Percentiles rank a stretch among this genome's conserved stretches.
phyloP scores from a whole-genome alignment of 2,329 filamentous ascomycete species.

The Teratosphaeria destructans region DNA sequence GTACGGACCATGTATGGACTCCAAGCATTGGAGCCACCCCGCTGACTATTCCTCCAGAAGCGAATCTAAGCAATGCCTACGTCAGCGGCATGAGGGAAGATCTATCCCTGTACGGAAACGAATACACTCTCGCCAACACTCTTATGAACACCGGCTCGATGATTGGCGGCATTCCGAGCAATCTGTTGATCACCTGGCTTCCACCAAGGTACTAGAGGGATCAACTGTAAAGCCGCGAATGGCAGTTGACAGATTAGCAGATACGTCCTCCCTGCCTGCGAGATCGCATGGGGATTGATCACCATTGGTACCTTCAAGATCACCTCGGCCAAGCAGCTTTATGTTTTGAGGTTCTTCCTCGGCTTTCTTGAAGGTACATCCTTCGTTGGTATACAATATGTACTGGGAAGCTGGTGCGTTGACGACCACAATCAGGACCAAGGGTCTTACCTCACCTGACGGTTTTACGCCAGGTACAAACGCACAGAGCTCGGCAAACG shows the following conservation, averaged over 20 bases:
- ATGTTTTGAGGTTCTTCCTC: conserved; percentile 30
- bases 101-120: conserved; percentile 27
- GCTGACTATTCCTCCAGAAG: conserved; percentile 10
- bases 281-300: conserved; percentile 31
- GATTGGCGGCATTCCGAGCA: conserved; percentile 29
- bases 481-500: background rate
- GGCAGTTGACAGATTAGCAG: background rate
- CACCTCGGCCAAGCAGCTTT: conserved; percentile 30
- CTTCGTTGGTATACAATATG: conserved; percentile 8
- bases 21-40: background rate
- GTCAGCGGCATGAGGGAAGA: conserved; percentile 35
- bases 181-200: conserved; percentile 27
- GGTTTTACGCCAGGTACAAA: background rate
- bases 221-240: background rate
- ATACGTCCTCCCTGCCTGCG: conserved; percentile 26
- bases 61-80: conserved; percentile 34
- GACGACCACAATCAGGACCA: background rate
- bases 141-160: conserved; percentile 22
- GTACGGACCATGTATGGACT: background rate
- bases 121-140: conserved; percentile 23
- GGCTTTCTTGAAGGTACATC: conserved; percentile 40
- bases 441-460: background rate
- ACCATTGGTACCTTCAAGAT: conserved; percentile 31
- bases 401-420: conserved; percentile 4
- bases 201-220: conserved; percentile 3